phyloP scores from a whole-genome alignment of 2,329 filamentous ascomycete genomes.

The Ophiostoma himal-ulmi region DNA sequence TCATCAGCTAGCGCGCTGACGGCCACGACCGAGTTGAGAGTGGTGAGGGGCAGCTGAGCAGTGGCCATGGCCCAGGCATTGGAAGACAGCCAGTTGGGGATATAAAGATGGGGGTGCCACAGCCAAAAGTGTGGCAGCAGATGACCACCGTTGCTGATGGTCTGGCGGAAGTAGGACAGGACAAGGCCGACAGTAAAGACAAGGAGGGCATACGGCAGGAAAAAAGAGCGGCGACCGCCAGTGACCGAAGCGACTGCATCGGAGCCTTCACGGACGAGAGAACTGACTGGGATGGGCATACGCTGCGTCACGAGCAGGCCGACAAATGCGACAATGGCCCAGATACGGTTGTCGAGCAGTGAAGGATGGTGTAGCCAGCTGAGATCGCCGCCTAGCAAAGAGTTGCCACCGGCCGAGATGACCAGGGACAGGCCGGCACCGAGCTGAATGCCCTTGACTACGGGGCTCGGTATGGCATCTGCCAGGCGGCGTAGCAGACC shows the following conservation, averaged over 20 bases:
- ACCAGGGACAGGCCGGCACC: constrained; percentile 81
- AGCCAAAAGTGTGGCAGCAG: constrained; percentile 48
- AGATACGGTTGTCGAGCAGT: constrained; percentile 70
- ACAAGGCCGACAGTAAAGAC: constrained; percentile 64
- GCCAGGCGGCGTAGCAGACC: constrained; percentile 72
- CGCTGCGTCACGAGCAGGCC: constrained; percentile 62
- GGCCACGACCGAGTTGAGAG: constrained; percentile 87
- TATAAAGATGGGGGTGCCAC: constrained; percentile 55
- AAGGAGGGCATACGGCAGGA: constrained; percentile 70
- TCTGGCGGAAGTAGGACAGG: constrained; percentile 36
- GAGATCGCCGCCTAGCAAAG: constrained; percentile 57
- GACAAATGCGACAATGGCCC: constrained; percentile 68
- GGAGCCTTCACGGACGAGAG: not conserved
- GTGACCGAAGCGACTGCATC: constrained; percentile 29
- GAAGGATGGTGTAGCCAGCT: constrained; percentile 54
- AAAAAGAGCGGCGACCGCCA: not conserved
- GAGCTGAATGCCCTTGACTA: constrained; percentile 92
- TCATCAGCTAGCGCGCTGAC: constrained; percentile 73
- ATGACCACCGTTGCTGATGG: constrained; percentile 27
- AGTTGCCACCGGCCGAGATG: constrained; percentile 64
- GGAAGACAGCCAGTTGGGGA: constrained; percentile 36
- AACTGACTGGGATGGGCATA: constrained; percentile 36
- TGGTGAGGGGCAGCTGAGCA: constrained; percentile 84
- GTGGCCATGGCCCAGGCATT: constrained; percentile 56
- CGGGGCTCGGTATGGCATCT: constrained; percentile 70